A percentile compares a stretch with the other conserved stretches of the same genome.
These are phyloP conservation scores for Pistacia atlantica DNA, from an alignment of 345 rosid species.

Conservation along the genomic window DNA sequence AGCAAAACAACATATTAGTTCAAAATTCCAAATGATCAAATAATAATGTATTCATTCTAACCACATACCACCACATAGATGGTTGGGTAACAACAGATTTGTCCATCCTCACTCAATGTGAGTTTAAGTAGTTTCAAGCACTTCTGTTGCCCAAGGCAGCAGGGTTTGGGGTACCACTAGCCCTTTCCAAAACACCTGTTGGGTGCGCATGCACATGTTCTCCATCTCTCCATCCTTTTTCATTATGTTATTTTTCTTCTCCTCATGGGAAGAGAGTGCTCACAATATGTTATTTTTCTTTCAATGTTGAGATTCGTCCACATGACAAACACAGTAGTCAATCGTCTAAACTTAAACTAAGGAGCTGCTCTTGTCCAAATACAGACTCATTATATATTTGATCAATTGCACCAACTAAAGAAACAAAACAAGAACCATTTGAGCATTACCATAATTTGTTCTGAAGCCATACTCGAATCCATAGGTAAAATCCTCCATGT, in stretches of 20 bases:
- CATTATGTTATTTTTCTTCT: too few relatives aligned
- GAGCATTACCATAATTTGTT: slow-evolving; percentile 40
- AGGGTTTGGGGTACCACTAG: not conserved
- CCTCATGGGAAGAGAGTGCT: not conserved
- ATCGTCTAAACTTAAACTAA: not conserved
- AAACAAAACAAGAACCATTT: not conserved
- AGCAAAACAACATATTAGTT: not conserved
- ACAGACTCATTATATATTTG: not conserved
- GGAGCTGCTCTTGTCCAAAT: not conserved
- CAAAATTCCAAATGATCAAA: not conserved
- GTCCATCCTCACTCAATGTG: not conserved
- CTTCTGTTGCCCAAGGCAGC: not conserved
- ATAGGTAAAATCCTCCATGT: slow-evolving; percentile 47
- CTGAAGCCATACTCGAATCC: slow-evolving; percentile 49
- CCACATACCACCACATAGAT: not conserved
- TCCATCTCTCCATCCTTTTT: too few relatives aligned
- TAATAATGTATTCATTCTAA: not conserved
- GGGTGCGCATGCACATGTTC: not conserved
- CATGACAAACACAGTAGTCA: not conserved
- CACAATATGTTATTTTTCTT: not conserved
- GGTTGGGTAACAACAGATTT: not conserved
- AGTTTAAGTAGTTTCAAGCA: not conserved
- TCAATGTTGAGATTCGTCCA: not conserved
- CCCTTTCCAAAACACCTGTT: too few relatives aligned
- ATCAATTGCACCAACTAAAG: slow-evolving; percentile 12